Conservation (phyloP, 176 grass and related monocot genomes). For the Saccharum spontaneum region DNA sequence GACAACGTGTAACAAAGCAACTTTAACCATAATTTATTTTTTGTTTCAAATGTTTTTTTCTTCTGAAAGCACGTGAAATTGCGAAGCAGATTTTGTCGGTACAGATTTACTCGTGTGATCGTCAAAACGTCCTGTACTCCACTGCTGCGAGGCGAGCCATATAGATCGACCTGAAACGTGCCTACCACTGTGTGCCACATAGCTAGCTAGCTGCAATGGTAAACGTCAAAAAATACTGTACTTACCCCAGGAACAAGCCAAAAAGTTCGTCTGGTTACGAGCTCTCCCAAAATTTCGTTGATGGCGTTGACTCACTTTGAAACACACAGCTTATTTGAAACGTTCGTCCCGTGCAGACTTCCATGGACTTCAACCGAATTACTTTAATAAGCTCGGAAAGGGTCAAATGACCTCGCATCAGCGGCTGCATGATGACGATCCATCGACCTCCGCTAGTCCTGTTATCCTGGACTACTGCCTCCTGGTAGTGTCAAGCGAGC, state of each 20-base stretch:
- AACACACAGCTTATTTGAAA: background rate
- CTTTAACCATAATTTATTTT: background rate
- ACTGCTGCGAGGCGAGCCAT: no score
- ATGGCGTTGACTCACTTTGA: slow-evolving; percentile 27
- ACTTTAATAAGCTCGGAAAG: slow-evolving; percentile 10
- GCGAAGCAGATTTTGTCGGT: no score
- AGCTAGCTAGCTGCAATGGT: no score
- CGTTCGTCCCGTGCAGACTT: slow-evolving; percentile 17
- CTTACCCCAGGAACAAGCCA: no score
- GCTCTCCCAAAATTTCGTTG: background rate
- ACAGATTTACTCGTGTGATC: background rate
- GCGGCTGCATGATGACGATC: background rate
- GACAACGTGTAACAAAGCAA: background rate
- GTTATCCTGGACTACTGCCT: background rate
- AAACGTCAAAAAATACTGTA: no score
- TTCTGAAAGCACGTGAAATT: background rate
- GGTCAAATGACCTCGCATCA: slow-evolving; percentile 16
- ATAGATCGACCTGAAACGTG: no score
- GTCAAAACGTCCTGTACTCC: no score
- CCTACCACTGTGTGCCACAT: no score
- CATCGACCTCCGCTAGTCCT: background rate
- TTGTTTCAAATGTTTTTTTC: background rate
- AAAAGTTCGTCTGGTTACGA: background rate
- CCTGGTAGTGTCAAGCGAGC: background rate
- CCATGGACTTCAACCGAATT: background rate